Percentiles rank a stretch among this genome's conserved stretches.
Evolutionary conservation across 1,284 basidiomycete genomes (phyloP).

Genomic region (Cutaneotrichosporon spelunceum): DNA sequence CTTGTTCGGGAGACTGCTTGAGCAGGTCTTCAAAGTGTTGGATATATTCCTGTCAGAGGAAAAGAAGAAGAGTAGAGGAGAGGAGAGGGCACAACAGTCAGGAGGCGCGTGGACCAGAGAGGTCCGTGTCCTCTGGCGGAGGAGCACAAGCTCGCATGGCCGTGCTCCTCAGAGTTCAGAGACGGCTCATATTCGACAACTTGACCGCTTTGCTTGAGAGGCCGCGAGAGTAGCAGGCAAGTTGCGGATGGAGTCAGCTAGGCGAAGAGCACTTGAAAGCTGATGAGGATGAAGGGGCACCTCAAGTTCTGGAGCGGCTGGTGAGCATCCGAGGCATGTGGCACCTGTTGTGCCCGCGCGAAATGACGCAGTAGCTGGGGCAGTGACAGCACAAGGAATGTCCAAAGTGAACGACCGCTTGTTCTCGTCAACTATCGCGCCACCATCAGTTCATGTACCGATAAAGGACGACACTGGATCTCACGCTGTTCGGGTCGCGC

Average conservation of each 20-base stretch:
- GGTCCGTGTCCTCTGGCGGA: not conserved
- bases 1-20: too few relatives aligned
- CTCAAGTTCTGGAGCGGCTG: not conserved
- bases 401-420: too few relatives aligned
- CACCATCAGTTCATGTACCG: not conserved
- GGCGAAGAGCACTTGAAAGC: too few relatives aligned
- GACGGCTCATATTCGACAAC: too few relatives aligned
- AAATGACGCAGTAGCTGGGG: not conserved
- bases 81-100: too few relatives aligned
- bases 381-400: not conserved
- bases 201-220: too few relatives aligned
- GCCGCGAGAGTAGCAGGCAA: not conserved
- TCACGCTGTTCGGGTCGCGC: too few relatives aligned
- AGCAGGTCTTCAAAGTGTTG: too few relatives aligned
- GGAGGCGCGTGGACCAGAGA: not conserved
- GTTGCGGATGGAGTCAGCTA: not conserved
- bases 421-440: not conserved
- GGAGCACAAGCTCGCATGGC: not conserved
- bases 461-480: not conserved
- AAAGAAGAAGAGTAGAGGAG: too few relatives aligned
- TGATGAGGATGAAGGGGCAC: not conserved
- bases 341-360: not conserved
- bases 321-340: not conserved
- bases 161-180: not conserved
- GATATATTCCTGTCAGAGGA: too few relatives aligned